A percentile compares a stretch with the other conserved stretches of the same genome.
These are phyloP conservation scores for Backusella tuberculispora DNA, from an alignment of 192 early-diverging fungal species.

Conservation along the genomic window DNA sequence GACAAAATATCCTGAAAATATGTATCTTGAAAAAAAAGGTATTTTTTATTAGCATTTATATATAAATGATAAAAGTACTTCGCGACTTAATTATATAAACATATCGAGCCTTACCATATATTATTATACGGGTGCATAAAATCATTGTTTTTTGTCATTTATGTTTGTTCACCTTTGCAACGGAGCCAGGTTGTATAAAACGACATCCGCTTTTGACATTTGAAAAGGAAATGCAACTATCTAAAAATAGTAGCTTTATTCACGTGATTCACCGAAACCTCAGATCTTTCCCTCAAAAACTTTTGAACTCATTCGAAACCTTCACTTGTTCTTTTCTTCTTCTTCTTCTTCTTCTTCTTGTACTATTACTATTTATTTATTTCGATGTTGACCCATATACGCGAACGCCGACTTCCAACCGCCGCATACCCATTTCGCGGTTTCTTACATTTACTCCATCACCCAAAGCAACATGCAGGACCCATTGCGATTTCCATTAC, in stretches of 20 bases:
- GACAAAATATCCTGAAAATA: no score
- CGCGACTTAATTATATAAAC: no score
- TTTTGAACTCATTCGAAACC: no score
- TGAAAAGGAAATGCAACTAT: neutral
- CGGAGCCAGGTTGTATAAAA: no score
- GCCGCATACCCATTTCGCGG: conserved; percentile 24
- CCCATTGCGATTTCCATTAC: conserved; percentile 20
- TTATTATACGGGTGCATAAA: no score
- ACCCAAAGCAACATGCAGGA: conserved; percentile 21
- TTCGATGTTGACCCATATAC: neutral
- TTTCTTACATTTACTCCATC: conserved; percentile 18
- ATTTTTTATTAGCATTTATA: no score
- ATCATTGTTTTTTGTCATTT: no score
- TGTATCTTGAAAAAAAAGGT: no score
- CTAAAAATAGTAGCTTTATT: neutral
- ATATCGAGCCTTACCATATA: no score
- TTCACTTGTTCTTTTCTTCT: neutral
- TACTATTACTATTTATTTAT: neutral
- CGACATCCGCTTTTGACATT: neutral
- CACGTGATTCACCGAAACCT: neutral
- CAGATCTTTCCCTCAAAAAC: no score
- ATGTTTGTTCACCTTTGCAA: no score
- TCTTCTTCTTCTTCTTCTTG: neutral
- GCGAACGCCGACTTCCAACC: conserved; percentile 4
- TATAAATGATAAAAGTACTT: no score